Conservation (phyloP, 495 filamentous ascomycete species). For the Clavariopsis aquatica region DNA sequence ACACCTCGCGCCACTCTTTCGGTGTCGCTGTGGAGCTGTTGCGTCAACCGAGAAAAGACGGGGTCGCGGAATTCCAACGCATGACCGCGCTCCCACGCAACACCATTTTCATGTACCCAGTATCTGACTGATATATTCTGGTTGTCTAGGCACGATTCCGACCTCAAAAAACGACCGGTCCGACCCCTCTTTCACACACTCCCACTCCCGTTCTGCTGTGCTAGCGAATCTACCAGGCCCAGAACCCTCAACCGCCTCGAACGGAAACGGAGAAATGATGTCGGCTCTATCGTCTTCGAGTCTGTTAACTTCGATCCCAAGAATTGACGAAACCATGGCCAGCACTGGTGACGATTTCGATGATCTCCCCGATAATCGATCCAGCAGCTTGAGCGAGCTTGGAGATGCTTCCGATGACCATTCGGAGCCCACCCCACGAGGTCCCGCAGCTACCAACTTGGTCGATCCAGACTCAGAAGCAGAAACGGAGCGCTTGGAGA, state of each 20-base stretch:
- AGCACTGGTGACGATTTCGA: conserved; percentile 11
- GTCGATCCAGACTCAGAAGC: conserved; percentile 90
- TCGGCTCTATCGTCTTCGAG: conserved; percentile 7
- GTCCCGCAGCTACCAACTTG: conserved; percentile 33
- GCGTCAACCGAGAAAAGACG: conserved; percentile 16
- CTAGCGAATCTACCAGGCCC: background rate
- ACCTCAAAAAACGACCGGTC: conserved; percentile 14
- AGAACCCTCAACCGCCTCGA: background rate
- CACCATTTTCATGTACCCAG: background rate
- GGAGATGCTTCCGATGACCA: conserved; percentile 73
- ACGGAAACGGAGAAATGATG: conserved; percentile 12
- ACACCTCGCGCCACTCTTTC: conserved; percentile 8
- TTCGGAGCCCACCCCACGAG: conserved; percentile 44
- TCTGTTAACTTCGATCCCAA: background rate
- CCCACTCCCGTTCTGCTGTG: conserved; percentile 13
- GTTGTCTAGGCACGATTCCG: conserved; percentile 9
- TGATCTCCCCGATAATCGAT: conserved; percentile 43
- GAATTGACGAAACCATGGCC: background rate
- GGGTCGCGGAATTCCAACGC: conserved; percentile 8
- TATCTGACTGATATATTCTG: background rate
- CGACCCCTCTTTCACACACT: conserved; percentile 15
- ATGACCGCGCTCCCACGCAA: background rate
- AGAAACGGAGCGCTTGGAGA: conserved; percentile 91
- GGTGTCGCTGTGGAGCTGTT: conserved; percentile 16
- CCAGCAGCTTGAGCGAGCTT: conserved; percentile 88